Base-by-base conservation (phyloP, 228 moss, liverwort and hornwort species). In the Sphagnum fallax region DNA sequence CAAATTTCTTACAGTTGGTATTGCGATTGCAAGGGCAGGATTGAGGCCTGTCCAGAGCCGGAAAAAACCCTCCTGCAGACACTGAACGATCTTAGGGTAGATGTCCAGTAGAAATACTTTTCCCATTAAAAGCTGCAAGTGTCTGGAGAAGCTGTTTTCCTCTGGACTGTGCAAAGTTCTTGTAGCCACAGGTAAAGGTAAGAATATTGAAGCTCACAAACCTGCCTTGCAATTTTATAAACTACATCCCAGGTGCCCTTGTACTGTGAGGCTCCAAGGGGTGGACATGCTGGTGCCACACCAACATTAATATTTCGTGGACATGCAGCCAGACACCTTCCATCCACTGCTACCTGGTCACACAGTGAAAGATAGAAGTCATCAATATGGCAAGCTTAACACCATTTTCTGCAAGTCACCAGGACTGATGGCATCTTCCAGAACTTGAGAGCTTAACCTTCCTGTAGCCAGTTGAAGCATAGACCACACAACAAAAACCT, bases 161-260 rank as follows among this genome's bases (percentile, higher is more conserved):
- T 32, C 57, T 58, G 9, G 57, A 58, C 10, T 58, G 14, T 58
- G 32, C 32, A 32, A 32, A 32, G 32, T 32, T 18, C 32, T 1
- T 32, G 32, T 32, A 32, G 32, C 32, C 32, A 32, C 32, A 32
- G 32, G 32, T 32, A 32, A 32, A 32, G 32, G 32, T 32, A 32
- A 32, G 32, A 4, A 64, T 48, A 16, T 49, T 60, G 55, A 13
- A 55, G n/a, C 68, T 63, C 62, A 16, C 18, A 5, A 64, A 98
- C 98, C 93, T 98, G 91, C 4, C 84, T 84, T n/a, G 79, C 74
- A 51, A 98, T 87, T 82, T 91, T 90, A n/a, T 76, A 86, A 66
- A 98, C 87, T 6, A 98, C 93, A 76, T 98, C 93, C 78, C 84
- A 86, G 6, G 93, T 98, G 76, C 86, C 74, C 67, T 91, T 92